These are phyloP conservation scores for Pyrenophora graminea DNA, from an alignment of 2,329 filamentous ascomycete species.

Conservation along the genomic window DNA sequence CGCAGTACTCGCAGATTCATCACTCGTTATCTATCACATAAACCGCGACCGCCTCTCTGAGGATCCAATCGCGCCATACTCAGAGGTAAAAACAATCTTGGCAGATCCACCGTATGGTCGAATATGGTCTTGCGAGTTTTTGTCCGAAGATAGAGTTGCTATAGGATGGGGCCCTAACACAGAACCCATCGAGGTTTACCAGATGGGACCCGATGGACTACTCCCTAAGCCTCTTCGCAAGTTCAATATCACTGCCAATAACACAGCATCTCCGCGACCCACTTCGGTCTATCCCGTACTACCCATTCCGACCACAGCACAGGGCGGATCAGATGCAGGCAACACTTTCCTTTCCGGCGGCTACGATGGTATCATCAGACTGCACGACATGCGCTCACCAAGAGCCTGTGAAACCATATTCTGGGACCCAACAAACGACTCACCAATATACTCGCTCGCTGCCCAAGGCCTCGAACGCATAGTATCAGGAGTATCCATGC, in stretches of 20 bases:
- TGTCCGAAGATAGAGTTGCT: conserved; percentile 56
- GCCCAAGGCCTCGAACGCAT: conserved; percentile 61
- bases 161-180: conserved; percentile 54
- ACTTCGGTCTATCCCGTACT: conserved; percentile 54
- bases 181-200: conserved; percentile 56
- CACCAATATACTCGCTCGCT: conserved; percentile 62
- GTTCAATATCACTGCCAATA: conserved; percentile 36
- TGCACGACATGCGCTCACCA: conserved; percentile 64
- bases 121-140: conserved; percentile 58
- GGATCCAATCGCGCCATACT: conserved; percentile 25
- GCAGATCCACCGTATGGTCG: conserved; percentile 26
- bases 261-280: conserved; percentile 7
- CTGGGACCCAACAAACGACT: conserved; percentile 61
- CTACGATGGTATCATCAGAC: conserved; percentile 60
- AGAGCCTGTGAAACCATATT: conserved; percentile 55
- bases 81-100: conserved; percentile 22
- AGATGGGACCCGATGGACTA: conserved; percentile 54
- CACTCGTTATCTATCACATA: conserved; percentile 54
- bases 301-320: conserved; percentile 42
- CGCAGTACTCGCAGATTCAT: conserved; percentile 54
- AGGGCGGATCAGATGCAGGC: conserved; percentile 45
- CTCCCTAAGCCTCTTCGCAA: conserved; percentile 45
- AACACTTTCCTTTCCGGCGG: conserved; percentile 64
- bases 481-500: conserved; percentile 60
- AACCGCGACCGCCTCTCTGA: conserved; percentile 28